phyloP scores from a whole-genome alignment of 139 green algal genomes.

The Nannochloris sp. region DNA sequence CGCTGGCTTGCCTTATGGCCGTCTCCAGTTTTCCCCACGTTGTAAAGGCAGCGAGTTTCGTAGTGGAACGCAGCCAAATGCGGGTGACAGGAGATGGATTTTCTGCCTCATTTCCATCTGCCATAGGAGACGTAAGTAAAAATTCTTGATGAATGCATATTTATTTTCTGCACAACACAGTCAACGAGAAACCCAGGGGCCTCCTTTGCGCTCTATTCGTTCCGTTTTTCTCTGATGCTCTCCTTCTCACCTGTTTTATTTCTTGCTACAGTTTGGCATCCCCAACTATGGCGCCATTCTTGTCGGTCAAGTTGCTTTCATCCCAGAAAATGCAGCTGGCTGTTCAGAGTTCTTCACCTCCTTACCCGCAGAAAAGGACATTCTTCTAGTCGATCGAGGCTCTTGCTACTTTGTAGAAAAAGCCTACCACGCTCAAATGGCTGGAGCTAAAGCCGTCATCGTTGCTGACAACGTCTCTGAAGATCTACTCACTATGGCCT shows the following conservation, averaged over 20 bases:
- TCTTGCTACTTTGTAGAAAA: slow-evolving; percentile 68
- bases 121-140: neutral
- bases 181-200: too few species aligned
- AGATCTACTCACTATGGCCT: slow-evolving; percentile 63
- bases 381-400: slow-evolving; percentile 43
- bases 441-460: slow-evolving; percentile 59
- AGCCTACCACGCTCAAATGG: slow-evolving; percentile 52
- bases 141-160: too few species aligned
- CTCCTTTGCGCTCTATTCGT: too few species aligned
- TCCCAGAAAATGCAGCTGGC: slow-evolving; percentile 18
- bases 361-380: neutral
- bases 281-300: slow-evolving; percentile 60
- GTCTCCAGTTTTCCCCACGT: too few species aligned
- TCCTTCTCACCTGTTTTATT: slow-evolving; percentile 7
- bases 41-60: neutral
- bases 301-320: slow-evolving; percentile 34
- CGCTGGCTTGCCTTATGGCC: too few species aligned
- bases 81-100: neutral
- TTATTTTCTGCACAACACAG: too few species aligned
- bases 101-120: neutral
- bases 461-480: slow-evolving; percentile 46
- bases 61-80: neutral
- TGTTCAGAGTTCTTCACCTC: slow-evolving; percentile 26
- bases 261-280: slow-evolving; percentile 45
- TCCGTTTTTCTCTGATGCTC: neutral